These are phyloP conservation scores for Forsythia viridissima DNA, from an alignment of 257 asterid genomes.

Conservation along the genomic window DNA sequence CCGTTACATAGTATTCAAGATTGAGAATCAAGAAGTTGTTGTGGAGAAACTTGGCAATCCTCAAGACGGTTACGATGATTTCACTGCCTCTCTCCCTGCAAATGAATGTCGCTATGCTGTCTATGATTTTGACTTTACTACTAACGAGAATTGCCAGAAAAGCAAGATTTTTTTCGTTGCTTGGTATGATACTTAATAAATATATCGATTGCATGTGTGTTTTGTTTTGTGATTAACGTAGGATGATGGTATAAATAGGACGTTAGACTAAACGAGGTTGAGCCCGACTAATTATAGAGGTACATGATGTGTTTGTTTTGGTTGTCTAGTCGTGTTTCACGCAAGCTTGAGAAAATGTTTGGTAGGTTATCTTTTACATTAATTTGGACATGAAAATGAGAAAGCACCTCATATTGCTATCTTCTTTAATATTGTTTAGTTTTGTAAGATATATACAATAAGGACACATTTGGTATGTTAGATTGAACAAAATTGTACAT, in stretches of 20 bases:
- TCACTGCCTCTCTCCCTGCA: conserved; percentile 23
- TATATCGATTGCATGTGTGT: background rate
- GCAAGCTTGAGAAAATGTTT: too few relatives aligned
- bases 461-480: background rate
- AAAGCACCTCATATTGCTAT: too few relatives aligned
- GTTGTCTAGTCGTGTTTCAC: too few relatives aligned
- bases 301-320: too few relatives aligned
- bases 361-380: too few relatives aligned
- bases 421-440: too few relatives aligned
- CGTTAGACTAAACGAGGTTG: too few relatives aligned
- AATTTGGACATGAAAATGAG: too few relatives aligned
- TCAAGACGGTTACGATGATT: conserved; percentile 16
- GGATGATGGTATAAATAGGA: too few relatives aligned
- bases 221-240: background rate
- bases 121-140: conserved; percentile 32
- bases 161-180: conserved; percentile 39
- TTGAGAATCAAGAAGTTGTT: conserved; percentile 29
- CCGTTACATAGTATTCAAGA: conserved; percentile 31
- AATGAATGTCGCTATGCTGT: conserved; percentile 36
- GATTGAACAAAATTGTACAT: background rate
- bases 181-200: conserved; percentile 15
- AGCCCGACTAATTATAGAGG: too few relatives aligned
- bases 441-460: background rate
- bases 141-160: conserved; percentile 33
- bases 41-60: conserved; percentile 34